These are phyloP conservation scores for Dictyostelium citrinum DNA, from an alignment of 78 protist genomes.

Conservation along the genomic window DNA sequence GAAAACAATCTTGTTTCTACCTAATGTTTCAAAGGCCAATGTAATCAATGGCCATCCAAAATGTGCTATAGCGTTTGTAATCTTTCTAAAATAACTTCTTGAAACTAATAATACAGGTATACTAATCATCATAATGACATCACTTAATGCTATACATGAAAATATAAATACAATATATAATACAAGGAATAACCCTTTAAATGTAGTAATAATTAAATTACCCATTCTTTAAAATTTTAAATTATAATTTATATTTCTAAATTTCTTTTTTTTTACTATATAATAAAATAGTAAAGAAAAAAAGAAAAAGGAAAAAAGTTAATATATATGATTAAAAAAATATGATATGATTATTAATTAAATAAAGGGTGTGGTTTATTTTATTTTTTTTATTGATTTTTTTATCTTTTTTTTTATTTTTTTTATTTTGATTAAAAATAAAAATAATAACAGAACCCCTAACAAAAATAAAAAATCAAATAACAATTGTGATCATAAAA, in stretches of 20 bases:
- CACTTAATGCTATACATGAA: slow-evolving; percentile 48
- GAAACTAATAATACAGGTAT: slow-evolving; percentile 29
- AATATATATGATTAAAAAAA: too few relatives aligned
- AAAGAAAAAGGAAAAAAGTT: too few relatives aligned
- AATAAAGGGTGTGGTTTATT: too few relatives aligned
- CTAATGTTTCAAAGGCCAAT: slow-evolving; percentile 57
- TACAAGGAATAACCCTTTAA: neutral
- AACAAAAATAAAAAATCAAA: too few relatives aligned
- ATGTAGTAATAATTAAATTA: neutral
- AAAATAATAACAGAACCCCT: too few relatives aligned
- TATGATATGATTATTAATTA: too few relatives aligned
- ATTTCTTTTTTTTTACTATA: too few relatives aligned
- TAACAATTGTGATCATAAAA: too few relatives aligned
- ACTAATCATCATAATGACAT: slow-evolving; percentile 36
- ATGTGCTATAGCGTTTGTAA: slow-evolving; percentile 27
- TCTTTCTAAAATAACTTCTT: slow-evolving; percentile 6
- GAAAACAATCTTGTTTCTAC: slow-evolving; percentile 42
- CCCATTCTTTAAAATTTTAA: neutral
- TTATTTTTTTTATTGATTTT: too few relatives aligned
- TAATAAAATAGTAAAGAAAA: too few relatives aligned
- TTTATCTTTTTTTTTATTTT: too few relatives aligned
- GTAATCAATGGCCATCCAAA: slow-evolving; percentile 68
- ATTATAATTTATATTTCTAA: neutral
- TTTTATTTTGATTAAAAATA: too few relatives aligned
- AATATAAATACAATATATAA: slow-evolving; percentile 33